Percentiles rank a stretch among this genome's conserved stretches.
Conservation (phyloP, 2,329 filamentous ascomycete species). For the Colletotrichum gigasporum region DNA sequence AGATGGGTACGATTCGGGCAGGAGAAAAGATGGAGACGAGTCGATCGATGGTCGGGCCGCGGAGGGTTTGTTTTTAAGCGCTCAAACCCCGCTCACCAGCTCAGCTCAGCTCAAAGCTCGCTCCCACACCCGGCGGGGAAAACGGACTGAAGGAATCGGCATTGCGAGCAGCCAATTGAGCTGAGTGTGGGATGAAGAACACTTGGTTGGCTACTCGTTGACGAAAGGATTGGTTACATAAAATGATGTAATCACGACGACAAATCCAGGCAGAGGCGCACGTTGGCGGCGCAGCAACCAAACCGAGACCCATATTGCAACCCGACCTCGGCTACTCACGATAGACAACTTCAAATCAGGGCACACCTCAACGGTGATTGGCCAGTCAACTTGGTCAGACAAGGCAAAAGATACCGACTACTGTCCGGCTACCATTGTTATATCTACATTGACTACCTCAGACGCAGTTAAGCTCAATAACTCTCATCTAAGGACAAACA, state of each 20-base stretch:
- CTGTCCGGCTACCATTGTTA: no score
- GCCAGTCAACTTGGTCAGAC: no score
- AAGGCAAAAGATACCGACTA: no score
- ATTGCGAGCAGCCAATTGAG: not conserved
- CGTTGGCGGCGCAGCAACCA: constrained; percentile 4
- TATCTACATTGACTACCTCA: no score
- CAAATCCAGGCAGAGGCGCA: not conserved
- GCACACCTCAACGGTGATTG: no score
- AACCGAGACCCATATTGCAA: not conserved
- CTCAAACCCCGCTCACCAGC: constrained; percentile 3
- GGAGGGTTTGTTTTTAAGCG: not conserved
- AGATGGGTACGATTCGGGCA: not conserved
- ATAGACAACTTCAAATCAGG: not conserved
- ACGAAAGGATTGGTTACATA: not conserved
- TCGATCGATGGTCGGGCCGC: not conserved
- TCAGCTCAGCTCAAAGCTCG: no score
- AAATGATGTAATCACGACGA: constrained; percentile 18
- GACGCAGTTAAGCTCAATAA: no score
- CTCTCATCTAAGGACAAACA: not conserved
- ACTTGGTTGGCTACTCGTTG: not conserved
- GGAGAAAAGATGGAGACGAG: not conserved
- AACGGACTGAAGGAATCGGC: not conserved
- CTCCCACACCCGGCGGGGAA: not conserved
- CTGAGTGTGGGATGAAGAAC: not conserved
- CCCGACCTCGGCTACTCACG: not conserved